A percentile compares a stretch with the other conserved stretches of the same genome.
These are phyloP conservation scores for Brassica balearica DNA, from an alignment of 441 rosid species.

Conservation along the genomic window DNA sequence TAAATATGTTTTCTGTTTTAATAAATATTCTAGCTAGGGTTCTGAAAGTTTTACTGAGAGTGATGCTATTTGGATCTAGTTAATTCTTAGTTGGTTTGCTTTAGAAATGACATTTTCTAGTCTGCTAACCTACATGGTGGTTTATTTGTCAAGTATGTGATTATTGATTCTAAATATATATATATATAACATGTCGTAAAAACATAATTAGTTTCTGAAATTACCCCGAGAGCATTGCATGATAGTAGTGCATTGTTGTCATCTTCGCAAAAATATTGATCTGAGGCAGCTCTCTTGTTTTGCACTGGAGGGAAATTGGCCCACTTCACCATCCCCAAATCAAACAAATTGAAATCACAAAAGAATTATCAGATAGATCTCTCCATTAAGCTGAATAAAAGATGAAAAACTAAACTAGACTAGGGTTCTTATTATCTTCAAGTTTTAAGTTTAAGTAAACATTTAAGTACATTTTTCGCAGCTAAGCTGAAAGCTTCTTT, in stretches of 20 bases:
- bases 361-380: constrained; percentile 24
- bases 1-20: constrained; percentile 8
- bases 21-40: constrained; percentile 30
- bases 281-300: constrained; percentile 55
- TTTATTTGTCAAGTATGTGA: constrained; percentile 3
- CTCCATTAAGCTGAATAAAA: constrained; percentile 13
- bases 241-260: constrained; percentile 44
- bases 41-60: constrained; percentile 30
- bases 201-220: not conserved
- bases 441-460: not conserved
- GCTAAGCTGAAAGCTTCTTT: constrained; percentile 42
- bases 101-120: constrained; percentile 1
- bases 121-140: constrained; percentile 7
- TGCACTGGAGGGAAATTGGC: constrained; percentile 82
- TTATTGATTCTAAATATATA: not conserved
- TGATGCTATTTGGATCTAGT: constrained; percentile 31
- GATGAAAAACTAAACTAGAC: not conserved
- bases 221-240: constrained; percentile 36
- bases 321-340: constrained; percentile 64
- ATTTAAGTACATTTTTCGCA: constrained; percentile 6
- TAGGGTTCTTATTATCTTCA: not conserved
- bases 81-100: constrained; percentile 24
- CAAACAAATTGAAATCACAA: constrained; percentile 23
- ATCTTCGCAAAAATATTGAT: constrained; percentile 55
- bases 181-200: not conserved